Conservation (phyloP, 495 filamentous ascomycete genomes). For the Aspergillus biplanus region DNA sequence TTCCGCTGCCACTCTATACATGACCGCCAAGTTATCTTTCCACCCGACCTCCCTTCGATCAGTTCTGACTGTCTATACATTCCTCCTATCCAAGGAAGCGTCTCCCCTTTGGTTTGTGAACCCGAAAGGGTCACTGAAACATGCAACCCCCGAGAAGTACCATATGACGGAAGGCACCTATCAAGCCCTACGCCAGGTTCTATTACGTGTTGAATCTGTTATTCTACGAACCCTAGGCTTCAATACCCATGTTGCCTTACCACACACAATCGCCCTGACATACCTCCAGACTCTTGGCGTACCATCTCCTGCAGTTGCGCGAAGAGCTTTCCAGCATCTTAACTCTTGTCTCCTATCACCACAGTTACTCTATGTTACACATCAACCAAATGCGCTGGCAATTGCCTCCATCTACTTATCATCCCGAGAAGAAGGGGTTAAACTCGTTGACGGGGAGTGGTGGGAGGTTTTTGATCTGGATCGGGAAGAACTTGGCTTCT, state of each 20-base stretch:
- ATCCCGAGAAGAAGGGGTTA: conserved; percentile 74
- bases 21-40: conserved; percentile 82
- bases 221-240: conserved; percentile 79
- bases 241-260: conserved; percentile 79
- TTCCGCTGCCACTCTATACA: conserved; percentile 80
- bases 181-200: conserved; percentile 58
- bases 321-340: conserved; percentile 71
- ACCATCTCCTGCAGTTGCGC: conserved; percentile 54
- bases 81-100: conserved; percentile 68
- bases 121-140: conserved; percentile 32
- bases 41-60: conserved; percentile 75
- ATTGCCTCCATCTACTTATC: conserved; percentile 89
- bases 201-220: conserved; percentile 72
- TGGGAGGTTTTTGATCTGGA: conserved; percentile 99
- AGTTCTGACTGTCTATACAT: conserved; percentile 80
- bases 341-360: conserved; percentile 84
- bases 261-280: conserved; percentile 86
- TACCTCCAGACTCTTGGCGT: conserved; percentile 88
- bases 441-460: conserved; percentile 82
- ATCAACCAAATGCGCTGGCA: conserved; percentile 84
- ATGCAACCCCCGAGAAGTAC: conserved; percentile 60
- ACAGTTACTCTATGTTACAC: conserved; percentile 87
- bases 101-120: conserved; percentile 61
- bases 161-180: conserved; percentile 77
- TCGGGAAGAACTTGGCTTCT: conserved; percentile 89